Base-by-base conservation (phyloP, 176 grass and related monocot genomes). In the Eleusine indica region DNA sequence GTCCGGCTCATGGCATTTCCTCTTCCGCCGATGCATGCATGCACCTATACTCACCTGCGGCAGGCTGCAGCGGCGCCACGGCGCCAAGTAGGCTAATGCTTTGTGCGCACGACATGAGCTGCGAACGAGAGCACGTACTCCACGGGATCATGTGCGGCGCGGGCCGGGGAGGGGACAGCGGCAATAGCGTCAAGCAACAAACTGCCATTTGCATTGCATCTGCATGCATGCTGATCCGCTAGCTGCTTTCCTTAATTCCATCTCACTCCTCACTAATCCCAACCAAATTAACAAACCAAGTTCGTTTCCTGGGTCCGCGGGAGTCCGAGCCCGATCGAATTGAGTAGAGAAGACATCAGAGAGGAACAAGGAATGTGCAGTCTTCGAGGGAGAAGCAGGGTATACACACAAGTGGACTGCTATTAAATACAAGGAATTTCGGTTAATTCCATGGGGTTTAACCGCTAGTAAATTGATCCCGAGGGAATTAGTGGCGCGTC, bases 331-430 rank as follows among this genome's bases (percentile, higher is more conserved):
- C 3, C 6, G 4, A 51, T 3, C 71, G 29, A 76, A 63, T 62
- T 73, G 84, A 83, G 88, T 62, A 79, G 88, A 69, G 88, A 90
- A 83, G 79, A 43, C 80, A 79, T 25, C 68, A 83, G 79, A 83
- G 79, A 74, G 79, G 79, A 63, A 79, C 30, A 75, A 70, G 80
- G 88, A 83, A 86, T 90, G 75, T 79, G 88, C 79, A 8, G 30
- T 2, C 68, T 15, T 68, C 80, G 77, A 85, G 87, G 82, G 16
- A 16, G 0, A 29, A 35, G 12, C 4, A 2, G 9, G 6, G 42
- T 9, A 44, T 9, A 8, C 42, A 44, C 42, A 44, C 42, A 44
- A 7, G 42, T 44, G 42, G 7, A 9, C 48, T 51, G 41, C 43
- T 18, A 46, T 28, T 5, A 22, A 43, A 54, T 19, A 6, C 70